Evolutionary conservation across 768 basidiomycete species (phyloP), one percentile per base, ranked within the genome.

Genomic region (Pleurotus djamor): DNA sequence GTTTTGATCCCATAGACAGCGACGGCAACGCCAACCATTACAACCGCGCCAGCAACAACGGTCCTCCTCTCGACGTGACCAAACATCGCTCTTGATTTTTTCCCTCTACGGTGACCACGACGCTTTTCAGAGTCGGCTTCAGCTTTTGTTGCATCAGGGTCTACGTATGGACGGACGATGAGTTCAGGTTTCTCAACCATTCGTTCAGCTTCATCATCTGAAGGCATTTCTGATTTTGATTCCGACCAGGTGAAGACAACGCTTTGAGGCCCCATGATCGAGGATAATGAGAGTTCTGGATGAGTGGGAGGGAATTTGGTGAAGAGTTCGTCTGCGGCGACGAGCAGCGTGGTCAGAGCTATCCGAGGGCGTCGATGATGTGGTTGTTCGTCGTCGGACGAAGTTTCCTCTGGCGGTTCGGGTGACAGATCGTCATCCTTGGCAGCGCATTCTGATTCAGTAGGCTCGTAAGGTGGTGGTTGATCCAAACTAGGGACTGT

Each of bases 221-320:
- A 64, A 0, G 82, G 83, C 45, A 83, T 69, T n/a, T 71, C 69
- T 0, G 69, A 52, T 2, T 68, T 64, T 32, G 72, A 68, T 64
- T 86, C 82, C 14, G 80, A 82, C 91, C 91, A 94, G 7, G 92
- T 92, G 68, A 80, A 83, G 52, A 91, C 75, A 38, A 83, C 88
- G 65, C 89, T 92, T 65, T 89, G 85, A 0, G 88, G 89, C 7
- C 92, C 92, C 81, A 94, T 85, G 50, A 89, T 89, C 33, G 76
- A 73, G 5, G 79, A 71, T 13, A 91, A 73, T 3, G 63, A 67
- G 10, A 93, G 73, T 0, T 69, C 74, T 8, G 85, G 79, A 54
- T 88, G 80, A 1, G 79, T 74, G 2, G 89, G 88, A 4, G 90
- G 89, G 68, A 80, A 88, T 16, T 67, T 63, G n/a, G 68, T 63